These are phyloP conservation scores for Paramecium bursaria DNA, from an alignment of 73 alveolate species.

Conservation along the genomic window DNA sequence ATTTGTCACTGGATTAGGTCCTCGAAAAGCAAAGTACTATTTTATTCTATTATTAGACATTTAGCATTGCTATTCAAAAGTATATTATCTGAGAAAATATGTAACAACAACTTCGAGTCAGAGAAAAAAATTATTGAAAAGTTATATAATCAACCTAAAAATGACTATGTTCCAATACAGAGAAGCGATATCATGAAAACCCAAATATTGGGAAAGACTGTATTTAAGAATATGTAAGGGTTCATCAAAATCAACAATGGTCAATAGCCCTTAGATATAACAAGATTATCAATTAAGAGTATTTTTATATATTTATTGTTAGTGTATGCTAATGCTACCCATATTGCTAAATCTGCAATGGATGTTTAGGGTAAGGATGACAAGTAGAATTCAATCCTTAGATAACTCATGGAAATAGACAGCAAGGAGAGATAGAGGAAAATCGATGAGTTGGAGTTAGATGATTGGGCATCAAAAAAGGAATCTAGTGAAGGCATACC, in stretches of 20 bases:
- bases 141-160: conserved; percentile 23
- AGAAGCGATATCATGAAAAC: conserved; percentile 30
- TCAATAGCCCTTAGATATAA: conserved; percentile 33
- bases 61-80: neutral
- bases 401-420: conserved; percentile 26
- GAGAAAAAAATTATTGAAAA: conserved; percentile 5
- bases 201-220: neutral
- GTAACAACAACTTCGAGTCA: conserved; percentile 3
- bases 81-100: neutral
- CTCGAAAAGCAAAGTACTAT: conserved; percentile 41
- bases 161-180: neutral
- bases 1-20: conserved; percentile 42
- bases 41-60: no score
- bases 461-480: conserved; percentile 44
- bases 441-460: conserved; percentile 26
- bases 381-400: conserved; percentile 20
- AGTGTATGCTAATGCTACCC: conserved; percentile 43
- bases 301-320: no score
- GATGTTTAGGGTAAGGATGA: conserved; percentile 29
- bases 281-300: conserved; percentile 24
- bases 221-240: conserved; percentile 42
- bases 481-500: conserved; percentile 10
- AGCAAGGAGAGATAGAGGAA: neutral
- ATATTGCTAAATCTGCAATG: conserved; percentile 42
- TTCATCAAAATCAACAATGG: conserved; percentile 32